Evolutionary conservation across 148 eudicot genomes (phyloP), one percentile per base, ranked within the genome.

Genomic region (Suaeda aralocaspica): DNA sequence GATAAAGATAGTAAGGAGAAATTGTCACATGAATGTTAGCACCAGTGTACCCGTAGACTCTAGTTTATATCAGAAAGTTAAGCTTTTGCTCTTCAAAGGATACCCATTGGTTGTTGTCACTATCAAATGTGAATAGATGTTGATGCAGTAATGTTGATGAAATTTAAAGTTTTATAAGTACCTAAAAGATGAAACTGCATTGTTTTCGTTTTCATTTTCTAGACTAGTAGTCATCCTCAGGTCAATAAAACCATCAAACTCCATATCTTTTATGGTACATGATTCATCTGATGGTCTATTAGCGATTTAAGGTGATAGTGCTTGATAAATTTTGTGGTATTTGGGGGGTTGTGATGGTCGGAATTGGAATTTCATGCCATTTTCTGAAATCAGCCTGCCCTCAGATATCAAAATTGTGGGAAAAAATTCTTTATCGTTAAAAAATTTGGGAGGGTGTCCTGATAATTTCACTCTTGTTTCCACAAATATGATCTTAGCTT

Each of bases 61-160:
- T 57, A 55, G 61, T 63, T 63, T 64, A 39, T 46, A 21, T 44
- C 69, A 59, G 73, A 42, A 68, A 68, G 73, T 68, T 68, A 60
- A 75, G 72, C 68, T 50, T 50, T 61, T 61, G 55, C 42, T 51
- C 48, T 39, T 49, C 67, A 28, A 24, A 50, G 59, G 78, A 34
- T 58, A 29, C 29, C 29, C 21, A 19, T 33, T 66, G 39, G 9
- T 18, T 41, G 50, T 21, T 69, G 74, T 76, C 74, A 64, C 74
- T 28, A 36, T 4, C 4, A 36, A 36, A 8, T 3, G 36, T 76
- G 45, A n/a, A 48, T 69, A 26, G 25, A 13, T 11, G 41, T 31
- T 53, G 42, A 62, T 68, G 68, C 41, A 11, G 10, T 24, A 64
- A 52, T 62, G 16, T 59, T 74, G 28, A 74, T 55, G 15, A 48